Conservation (phyloP, 2,329 filamentous ascomycete species). For the Ceratocystis huliohia region DNA sequence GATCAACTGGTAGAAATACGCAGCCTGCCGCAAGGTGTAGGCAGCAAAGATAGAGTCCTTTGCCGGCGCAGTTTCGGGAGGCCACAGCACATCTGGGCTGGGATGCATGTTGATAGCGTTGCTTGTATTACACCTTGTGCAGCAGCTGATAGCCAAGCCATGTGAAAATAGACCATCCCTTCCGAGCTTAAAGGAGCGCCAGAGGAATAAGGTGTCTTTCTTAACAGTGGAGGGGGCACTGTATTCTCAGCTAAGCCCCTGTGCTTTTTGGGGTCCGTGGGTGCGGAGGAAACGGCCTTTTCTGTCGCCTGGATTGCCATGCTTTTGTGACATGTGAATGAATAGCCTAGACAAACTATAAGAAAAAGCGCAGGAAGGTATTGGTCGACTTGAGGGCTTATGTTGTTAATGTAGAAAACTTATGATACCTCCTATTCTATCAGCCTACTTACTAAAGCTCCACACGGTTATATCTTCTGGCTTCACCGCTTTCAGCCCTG, state of each 20-base stretch:
- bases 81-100: not conserved
- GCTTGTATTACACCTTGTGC: not conserved
- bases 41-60: not conserved
- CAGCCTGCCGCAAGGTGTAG: not conserved
- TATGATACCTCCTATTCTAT: too few relatives aligned
- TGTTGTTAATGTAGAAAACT: too few relatives aligned
- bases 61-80: not conserved
- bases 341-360: not conserved
- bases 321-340: constrained; percentile 1
- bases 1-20: not conserved
- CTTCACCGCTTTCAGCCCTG: constrained; percentile 10
- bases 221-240: not conserved
- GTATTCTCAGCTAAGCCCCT: constrained; percentile 7
- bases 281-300: not conserved
- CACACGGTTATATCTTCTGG: not conserved
- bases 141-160: not conserved
- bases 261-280: not conserved
- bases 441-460: not conserved
- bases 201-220: too few relatives aligned
- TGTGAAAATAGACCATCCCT: not conserved
- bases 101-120: not conserved
- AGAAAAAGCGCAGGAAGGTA: not conserved
- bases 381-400: not conserved
- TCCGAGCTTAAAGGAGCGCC: too few relatives aligned
- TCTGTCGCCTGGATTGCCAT: not conserved